phyloP scores from a whole-genome alignment of 2,329 filamentous ascomycete species.

The Fusarium longipes region DNA sequence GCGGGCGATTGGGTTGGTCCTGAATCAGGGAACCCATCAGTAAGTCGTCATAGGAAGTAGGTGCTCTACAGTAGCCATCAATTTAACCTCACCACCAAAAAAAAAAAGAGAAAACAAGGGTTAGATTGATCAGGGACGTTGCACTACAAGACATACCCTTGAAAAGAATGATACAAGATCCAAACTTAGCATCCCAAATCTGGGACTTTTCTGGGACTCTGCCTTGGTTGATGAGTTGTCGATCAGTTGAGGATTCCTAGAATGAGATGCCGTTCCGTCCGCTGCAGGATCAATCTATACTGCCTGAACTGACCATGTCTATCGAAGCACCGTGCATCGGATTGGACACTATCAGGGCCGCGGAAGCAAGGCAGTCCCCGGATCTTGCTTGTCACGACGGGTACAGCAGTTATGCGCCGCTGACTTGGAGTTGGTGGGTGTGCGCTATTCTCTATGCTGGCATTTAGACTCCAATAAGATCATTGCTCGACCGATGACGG shows the following conservation, averaged over 20 bases:
- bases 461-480: slow-evolving; percentile 8
- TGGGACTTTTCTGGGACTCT: slow-evolving; percentile 17
- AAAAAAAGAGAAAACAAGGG: not conserved
- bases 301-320: not conserved
- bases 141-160: slow-evolving; percentile 5
- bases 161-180: slow-evolving; percentile 11
- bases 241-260: slow-evolving; percentile 17
- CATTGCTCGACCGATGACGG: slow-evolving; percentile 36
- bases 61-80: slow-evolving; percentile 9
- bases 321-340: slow-evolving; percentile 1
- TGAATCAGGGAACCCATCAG: slow-evolving; percentile 33
- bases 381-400: slow-evolving; percentile 34
- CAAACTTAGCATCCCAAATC: slow-evolving; percentile 14
- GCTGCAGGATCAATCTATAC: slow-evolving; percentile 3
- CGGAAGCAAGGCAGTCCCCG: not conserved
- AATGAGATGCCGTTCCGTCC: not conserved
- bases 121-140: slow-evolving; percentile 4
- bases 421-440: slow-evolving; percentile 16
- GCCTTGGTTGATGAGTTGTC: slow-evolving; percentile 28
- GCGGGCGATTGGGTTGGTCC: not conserved
- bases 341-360: slow-evolving; percentile 10
- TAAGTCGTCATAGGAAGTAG: slow-evolving; percentile 32
- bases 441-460: too few species aligned
- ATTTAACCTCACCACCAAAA: slow-evolving; percentile 18
- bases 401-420: slow-evolving; percentile 12